Conservation (phyloP, 202 grass and related monocot genomes). For the Setaria italica region DNA sequence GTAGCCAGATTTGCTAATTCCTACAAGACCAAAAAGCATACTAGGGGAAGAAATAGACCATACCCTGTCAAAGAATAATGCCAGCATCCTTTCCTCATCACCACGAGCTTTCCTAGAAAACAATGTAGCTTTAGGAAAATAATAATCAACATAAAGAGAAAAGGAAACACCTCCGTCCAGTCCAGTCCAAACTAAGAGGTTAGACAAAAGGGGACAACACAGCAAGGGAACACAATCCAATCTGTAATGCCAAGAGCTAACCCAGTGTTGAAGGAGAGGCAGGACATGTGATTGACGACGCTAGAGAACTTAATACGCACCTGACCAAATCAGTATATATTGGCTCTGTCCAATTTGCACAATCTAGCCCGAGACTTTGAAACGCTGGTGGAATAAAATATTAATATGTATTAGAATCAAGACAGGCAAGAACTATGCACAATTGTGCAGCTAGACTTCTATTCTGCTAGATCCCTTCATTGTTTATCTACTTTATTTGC, state of each 20-base stretch:
- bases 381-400: constrained; percentile 65
- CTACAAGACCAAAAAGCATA: neutral
- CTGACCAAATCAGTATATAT: constrained; percentile 88
- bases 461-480: neutral
- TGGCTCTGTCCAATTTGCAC: constrained; percentile 95
- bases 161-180: neutral
- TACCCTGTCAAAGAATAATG: constrained; percentile 94
- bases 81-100: constrained; percentile 87
- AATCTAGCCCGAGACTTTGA: constrained; percentile 90
- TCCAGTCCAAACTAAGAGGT: constrained; percentile 9
- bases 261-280: neutral
- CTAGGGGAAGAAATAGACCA: constrained; percentile 35
- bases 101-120: constrained; percentile 83
- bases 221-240: neutral
- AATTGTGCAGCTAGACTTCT: neutral
- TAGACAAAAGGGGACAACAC: neutral
- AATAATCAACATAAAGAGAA: constrained; percentile 3
- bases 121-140: constrained; percentile 33
- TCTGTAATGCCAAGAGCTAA: constrained; percentile 17
- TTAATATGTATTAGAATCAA: constrained; percentile 27
- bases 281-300: neutral
- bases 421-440: constrained; percentile 12
- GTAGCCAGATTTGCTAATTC: neutral
- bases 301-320: constrained; percentile 51
- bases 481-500: neutral